Percentiles rank a stretch among this genome's conserved stretches.
Evolutionary conservation across 2,329 filamentous ascomycete species (phyloP).

Genomic region (Pseudogymnoascus sp.): DNA sequence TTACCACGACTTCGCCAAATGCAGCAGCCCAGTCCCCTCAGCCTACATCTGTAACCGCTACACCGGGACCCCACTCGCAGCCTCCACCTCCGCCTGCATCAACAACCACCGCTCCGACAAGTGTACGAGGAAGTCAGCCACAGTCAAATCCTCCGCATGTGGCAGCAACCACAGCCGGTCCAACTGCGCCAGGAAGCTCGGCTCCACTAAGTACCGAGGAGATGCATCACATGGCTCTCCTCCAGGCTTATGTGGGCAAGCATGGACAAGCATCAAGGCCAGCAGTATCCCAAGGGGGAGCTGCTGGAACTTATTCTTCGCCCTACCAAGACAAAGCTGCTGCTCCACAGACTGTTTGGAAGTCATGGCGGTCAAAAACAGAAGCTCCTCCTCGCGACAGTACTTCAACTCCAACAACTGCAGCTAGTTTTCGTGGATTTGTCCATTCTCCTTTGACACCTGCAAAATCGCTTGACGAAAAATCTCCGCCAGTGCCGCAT

Average conservation of each 20-base stretch:
- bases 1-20: neutral
- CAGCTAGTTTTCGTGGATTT: neutral
- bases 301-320: neutral
- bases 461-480: neutral
- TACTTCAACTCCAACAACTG: neutral
- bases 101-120: neutral
- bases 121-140: neutral
- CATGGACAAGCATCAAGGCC: neutral
- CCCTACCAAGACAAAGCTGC: neutral
- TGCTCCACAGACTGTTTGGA: neutral
- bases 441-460: neutral
- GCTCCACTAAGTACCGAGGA: neutral
- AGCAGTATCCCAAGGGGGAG: neutral
- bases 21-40: neutral
- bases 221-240: neutral
- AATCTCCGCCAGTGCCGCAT: neutral
- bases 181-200: neutral
- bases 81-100: neutral
- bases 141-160: neutral
- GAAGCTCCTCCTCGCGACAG: neutral
- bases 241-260: neutral
- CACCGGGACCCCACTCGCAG: neutral
- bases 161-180: too few relatives aligned
- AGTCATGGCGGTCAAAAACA: neutral
- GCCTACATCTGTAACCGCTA: neutral